Conservation (phyloP, 805 yeast genomes). For the Candida corydali region DNA sequence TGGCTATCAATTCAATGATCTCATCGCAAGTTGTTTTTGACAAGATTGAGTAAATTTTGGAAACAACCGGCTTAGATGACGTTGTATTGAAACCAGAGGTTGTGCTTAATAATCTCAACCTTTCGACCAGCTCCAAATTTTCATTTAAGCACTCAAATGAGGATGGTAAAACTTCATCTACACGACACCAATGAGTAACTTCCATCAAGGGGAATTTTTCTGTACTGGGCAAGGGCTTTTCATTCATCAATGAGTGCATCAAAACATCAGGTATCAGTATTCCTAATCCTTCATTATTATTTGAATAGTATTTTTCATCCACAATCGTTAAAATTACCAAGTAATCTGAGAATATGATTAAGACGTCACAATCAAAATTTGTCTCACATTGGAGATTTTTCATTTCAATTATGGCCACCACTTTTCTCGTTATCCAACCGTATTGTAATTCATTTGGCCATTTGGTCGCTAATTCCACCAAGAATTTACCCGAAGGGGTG, state of each 20-base stretch:
- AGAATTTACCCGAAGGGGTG: constrained; percentile 86
- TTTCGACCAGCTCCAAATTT: constrained; percentile 15
- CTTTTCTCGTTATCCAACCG: constrained; percentile 85
- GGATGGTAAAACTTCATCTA: constrained; percentile 52
- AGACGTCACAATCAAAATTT: constrained; percentile 37
- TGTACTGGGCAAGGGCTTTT: constrained; percentile 59
- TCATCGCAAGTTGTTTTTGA: constrained; percentile 6
- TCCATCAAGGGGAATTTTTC: constrained; percentile 56
- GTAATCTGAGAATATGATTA: constrained; percentile 79
- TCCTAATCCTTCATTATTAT: constrained; percentile 21
- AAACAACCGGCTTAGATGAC: constrained; percentile 15
- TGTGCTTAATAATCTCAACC: constrained; percentile 24
- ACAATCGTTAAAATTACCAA: constrained; percentile 58
- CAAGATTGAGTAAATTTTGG: constrained; percentile 25
- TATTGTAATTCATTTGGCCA: constrained; percentile 88
- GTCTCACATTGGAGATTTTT: constrained; percentile 16
- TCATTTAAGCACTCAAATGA: constrained; percentile 29
- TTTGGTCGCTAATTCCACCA: constrained; percentile 75
- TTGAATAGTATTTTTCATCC: constrained; percentile 38
- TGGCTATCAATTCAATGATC: constrained; percentile 52
- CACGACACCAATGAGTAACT: constrained; percentile 65
- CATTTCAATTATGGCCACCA: constrained; percentile 65
- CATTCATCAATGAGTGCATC: constrained; percentile 88
- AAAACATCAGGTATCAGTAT: constrained; percentile 74
- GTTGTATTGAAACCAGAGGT: constrained; percentile 23